These are phyloP conservation scores for Cephaloascus albidus DNA, from an alignment of 805 yeast species.

Conservation along the genomic window DNA sequence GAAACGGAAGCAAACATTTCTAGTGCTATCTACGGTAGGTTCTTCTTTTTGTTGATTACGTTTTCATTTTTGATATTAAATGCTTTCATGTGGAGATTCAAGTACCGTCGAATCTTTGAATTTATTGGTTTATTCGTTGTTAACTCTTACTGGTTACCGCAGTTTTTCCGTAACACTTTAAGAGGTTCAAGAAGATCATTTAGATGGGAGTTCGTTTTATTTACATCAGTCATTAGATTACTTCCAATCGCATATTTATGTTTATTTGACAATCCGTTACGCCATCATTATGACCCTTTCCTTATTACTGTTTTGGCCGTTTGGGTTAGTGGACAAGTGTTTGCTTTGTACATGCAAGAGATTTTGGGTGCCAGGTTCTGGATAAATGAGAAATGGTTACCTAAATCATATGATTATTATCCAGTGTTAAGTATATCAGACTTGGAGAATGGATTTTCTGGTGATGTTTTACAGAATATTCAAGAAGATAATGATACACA, in stretches of 20 bases:
- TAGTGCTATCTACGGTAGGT: constrained; percentile 49
- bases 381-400: constrained; percentile 1
- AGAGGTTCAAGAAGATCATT: constrained; percentile 63
- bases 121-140: constrained; percentile 37
- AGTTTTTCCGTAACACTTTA: constrained; percentile 66
- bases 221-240: constrained; percentile 53
- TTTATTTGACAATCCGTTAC: constrained; percentile 49
- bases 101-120: constrained; percentile 48
- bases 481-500: constrained; percentile 14
- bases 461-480: constrained; percentile 34
- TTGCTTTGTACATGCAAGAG: constrained; percentile 52
- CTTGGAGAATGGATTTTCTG: constrained; percentile 51
- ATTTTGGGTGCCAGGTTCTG: constrained; percentile 7
- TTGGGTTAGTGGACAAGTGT: constrained; percentile 58
- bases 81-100: constrained; percentile 55
- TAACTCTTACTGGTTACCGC: constrained; percentile 85
- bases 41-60: constrained; percentile 42
- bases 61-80: constrained; percentile 49
- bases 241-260: constrained; percentile 60
- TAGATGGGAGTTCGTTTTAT: constrained; percentile 67
- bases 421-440: constrained; percentile 52
- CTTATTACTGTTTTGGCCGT: constrained; percentile 34
- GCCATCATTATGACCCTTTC: constrained; percentile 53
- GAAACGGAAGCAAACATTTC: constrained; percentile 46
- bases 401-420: constrained; percentile 71